Evolutionary conservation across 306 rosid genomes (phyloP).

Genomic region (Purshia tridentata): DNA sequence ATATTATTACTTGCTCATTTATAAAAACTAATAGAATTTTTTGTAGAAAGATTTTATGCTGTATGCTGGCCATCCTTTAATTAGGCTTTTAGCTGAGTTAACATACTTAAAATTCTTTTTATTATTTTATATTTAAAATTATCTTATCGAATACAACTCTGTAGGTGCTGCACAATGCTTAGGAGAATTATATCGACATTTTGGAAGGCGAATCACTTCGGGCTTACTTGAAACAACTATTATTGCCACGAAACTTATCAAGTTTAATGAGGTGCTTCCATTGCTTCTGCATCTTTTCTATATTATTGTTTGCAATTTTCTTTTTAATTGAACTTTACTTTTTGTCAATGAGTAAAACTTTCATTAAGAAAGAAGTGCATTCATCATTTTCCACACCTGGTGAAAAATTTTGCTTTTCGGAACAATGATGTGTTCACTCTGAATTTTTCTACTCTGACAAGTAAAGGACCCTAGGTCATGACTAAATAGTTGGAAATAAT

Average conservation of each 20-base stretch:
- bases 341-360: not conserved
- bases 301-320: not conserved
- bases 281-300: conserved; percentile 24
- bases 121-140: not conserved
- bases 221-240: conserved; percentile 86
- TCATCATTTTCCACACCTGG: not conserved
- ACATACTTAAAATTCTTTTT: not conserved
- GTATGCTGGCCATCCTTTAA: not conserved
- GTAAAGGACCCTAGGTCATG: not conserved
- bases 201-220: conserved; percentile 90
- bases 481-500: conserved; percentile 3
- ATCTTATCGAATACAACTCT: conserved; percentile 26
- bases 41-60: not conserved
- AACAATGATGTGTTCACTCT: not conserved
- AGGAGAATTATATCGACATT: conserved; percentile 85
- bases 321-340: not conserved
- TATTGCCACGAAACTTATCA: conserved; percentile 78
- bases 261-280: conserved; percentile 66
- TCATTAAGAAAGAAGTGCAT: not conserved
- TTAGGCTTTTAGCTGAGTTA: not conserved
- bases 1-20: not conserved
- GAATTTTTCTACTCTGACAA: not conserved
- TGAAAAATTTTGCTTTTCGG: not conserved
- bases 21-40: not conserved
- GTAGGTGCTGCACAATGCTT: conserved; percentile 88